These are phyloP conservation scores for Termitomyces sp. DNA, from an alignment of 768 basidiomycete species.

Conservation along the genomic window DNA sequence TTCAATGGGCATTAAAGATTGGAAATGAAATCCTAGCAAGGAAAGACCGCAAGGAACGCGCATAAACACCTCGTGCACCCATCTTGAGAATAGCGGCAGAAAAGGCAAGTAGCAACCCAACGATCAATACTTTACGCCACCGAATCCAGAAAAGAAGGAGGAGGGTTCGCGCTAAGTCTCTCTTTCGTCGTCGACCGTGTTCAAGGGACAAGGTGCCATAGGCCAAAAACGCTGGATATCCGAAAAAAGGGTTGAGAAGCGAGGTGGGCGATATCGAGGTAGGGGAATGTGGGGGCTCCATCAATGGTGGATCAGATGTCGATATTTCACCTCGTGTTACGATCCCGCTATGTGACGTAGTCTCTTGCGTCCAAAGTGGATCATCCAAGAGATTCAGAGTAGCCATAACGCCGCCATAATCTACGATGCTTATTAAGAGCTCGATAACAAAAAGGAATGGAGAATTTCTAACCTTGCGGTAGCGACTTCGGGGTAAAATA, in stretches of 20 bases:
- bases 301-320: constrained; percentile 13
- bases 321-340: constrained; percentile 9
- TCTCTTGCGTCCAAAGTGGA: constrained; percentile 32
- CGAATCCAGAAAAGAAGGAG: constrained; percentile 59
- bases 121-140: constrained; percentile 45
- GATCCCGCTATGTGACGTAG: constrained; percentile 12
- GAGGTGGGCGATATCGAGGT: constrained; percentile 46
- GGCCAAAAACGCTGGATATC: constrained; percentile 50
- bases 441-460: background rate
- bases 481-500: constrained; percentile 49
- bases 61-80: constrained; percentile 16
- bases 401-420: constrained; percentile 63
- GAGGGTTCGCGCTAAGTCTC: constrained; percentile 63
- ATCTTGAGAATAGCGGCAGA: constrained; percentile 23
- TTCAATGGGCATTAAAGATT: constrained; percentile 1
- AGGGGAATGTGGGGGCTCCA: constrained; percentile 14
- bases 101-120: constrained; percentile 26
- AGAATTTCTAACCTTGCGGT: constrained; percentile 45
- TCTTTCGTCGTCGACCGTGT: constrained; percentile 62
- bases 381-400: constrained; percentile 44
- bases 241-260: constrained; percentile 66
- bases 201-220: constrained; percentile 38
- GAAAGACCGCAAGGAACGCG: constrained; percentile 6
- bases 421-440: constrained; percentile 27
- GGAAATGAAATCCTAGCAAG: background rate